Evolutionary conservation across 2,329 filamentous ascomycete genomes (phyloP).

Genomic region (Alternaria sp.): DNA sequence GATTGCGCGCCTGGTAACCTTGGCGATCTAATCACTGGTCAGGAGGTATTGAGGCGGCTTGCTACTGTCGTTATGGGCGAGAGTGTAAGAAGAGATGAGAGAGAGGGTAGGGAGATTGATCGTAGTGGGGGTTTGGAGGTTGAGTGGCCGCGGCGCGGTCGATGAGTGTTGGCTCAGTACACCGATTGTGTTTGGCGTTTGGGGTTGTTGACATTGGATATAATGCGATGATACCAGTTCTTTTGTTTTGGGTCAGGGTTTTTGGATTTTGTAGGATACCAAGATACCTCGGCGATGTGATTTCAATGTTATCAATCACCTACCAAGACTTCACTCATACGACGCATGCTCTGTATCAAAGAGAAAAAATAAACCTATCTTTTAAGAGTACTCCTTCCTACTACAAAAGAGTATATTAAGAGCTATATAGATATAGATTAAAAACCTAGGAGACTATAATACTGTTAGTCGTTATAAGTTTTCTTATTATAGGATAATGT

Average conservation of each 20-base stretch:
- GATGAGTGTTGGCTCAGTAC: neutral
- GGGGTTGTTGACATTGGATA: neutral
- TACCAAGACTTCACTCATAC: neutral
- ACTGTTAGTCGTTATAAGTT: no score
- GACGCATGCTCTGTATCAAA: no score
- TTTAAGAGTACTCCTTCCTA: no score
- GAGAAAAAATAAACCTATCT: no score
- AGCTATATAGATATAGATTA: no score
- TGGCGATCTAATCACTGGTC: conserved; percentile 33
- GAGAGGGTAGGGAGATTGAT: conserved; percentile 36
- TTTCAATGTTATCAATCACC: neutral
- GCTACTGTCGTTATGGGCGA: conserved; percentile 48
- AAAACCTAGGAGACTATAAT: no score
- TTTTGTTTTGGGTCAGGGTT: neutral
- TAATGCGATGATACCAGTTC: neutral
- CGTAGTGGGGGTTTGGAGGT: conserved; percentile 22
- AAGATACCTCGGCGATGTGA: conserved; percentile 2
- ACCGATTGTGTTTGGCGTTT: neutral
- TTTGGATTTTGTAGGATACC: neutral
- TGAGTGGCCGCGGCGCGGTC: conserved; percentile 20
- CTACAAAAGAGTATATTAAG: no score
- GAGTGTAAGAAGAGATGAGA: conserved; percentile 45
- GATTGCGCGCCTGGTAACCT: conserved; percentile 34
- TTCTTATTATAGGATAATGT: no score
- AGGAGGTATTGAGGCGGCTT: conserved; percentile 41